Evolutionary conservation across 352 stramenopile genomes (phyloP), one percentile per base, ranked within the genome.

Genomic region (Elongisporangium anandrum): DNA sequence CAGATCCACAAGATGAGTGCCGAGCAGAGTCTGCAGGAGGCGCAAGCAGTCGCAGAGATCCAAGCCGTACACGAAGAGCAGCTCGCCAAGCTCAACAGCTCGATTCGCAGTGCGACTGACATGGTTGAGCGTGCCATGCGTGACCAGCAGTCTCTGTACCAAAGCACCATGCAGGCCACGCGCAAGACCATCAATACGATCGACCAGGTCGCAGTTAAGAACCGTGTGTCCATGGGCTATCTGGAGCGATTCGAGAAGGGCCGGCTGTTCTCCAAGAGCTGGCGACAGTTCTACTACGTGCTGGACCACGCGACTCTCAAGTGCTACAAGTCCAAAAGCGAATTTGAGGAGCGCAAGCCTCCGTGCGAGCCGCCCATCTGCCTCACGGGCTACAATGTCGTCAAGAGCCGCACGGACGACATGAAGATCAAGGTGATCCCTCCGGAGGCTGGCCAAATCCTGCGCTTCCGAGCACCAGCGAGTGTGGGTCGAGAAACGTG

Each of bases 391-490:
- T 90, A 82, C 66, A 81, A 64, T 19, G 76, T 92, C 13, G 72
- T 88, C 34, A 79, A 79, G 24, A 90, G 79, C 49, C 82, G 79
- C 49, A 90, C 82, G 12, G 82, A 92, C 60, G 79, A 92, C 47
- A 79, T 87, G 60, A 92, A 92, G 60, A 87, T 92, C 63, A 92
- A 92, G 64, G 53, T 92, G 52, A 66, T 92, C 20, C 77, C 82
- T 13, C 79, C 82, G 10, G 79, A 88, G 57, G 74, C 82, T 3
- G 78, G 79, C 0, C 74, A 70, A 49, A 88, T 88, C 78, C 73
- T 88, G 60, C 82, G 82, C 50, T 92, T 90, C 57, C 76, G 82
- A 8, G 78, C 82, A 26, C 82, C 82, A 20, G 79, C 81, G 23
- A 92, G 79, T 38, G 82, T 92, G 9, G 82, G 82, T 3, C 76